phyloP scores from a whole-genome alignment of 257 asterid species.

The Salvia hispanica region DNA sequence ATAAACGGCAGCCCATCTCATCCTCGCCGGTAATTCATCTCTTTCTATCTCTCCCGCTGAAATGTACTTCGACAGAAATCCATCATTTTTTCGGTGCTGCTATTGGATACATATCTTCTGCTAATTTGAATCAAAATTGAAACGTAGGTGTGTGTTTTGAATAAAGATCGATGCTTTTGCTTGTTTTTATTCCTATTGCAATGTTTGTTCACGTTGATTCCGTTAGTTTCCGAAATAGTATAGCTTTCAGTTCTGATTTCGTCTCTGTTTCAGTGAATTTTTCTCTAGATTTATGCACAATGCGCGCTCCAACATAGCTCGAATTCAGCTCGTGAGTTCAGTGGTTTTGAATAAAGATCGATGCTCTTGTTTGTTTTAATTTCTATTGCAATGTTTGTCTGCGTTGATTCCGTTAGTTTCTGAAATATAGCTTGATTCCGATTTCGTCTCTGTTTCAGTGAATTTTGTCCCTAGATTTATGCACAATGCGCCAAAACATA shows the following conservation, averaged over 20 bases:
- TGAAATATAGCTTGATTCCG: neutral
- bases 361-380: no score
- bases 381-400: no score
- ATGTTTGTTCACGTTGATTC: neutral
- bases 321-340: constrained; percentile 74
- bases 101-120: neutral
- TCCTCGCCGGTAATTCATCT: neutral
- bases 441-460: constrained; percentile 23
- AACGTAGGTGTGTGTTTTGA: neutral
- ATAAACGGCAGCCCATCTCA: neutral
- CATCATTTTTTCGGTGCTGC: neutral
- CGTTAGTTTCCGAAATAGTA: no score
- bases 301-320: constrained; percentile 60
- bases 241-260: neutral
- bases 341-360: no score
- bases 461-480: neutral
- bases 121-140: neutral
- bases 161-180: no score
- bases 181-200: neutral
- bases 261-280: constrained; percentile 24
- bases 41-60: neutral
- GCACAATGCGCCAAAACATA: constrained; percentile 51
- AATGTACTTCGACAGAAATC: neutral
- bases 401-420: no score
- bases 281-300: constrained; percentile 21